phyloP scores from a whole-genome alignment of 371 early-diverging fungal species.

The Chytridium lagenaria region DNA sequence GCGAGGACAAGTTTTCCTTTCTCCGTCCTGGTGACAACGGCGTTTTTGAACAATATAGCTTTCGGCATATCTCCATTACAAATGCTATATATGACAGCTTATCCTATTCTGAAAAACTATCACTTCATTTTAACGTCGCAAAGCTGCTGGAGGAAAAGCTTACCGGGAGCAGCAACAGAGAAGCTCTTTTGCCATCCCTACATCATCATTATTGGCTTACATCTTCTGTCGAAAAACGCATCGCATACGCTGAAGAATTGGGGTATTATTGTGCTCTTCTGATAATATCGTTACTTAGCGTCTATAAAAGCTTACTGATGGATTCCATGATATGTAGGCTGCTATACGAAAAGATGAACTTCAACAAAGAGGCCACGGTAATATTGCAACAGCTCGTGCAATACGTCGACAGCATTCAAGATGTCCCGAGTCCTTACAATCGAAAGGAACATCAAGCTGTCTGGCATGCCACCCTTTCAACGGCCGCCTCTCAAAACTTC shows the following conservation, averaged over 20 bases:
- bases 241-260: not conserved
- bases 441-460: not conserved
- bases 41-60: not conserved
- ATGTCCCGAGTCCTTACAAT: not conserved
- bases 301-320: not conserved
- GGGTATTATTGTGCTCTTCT: not conserved
- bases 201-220: not conserved
- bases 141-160: not conserved
- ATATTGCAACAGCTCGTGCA: not conserved
- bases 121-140: not conserved
- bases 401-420: not conserved
- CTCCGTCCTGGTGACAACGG: not conserved
- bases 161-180: not conserved
- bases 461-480: not conserved
- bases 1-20: constrained; percentile 1
- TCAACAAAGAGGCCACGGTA: not conserved
- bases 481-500: not conserved
- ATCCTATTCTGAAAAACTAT: not conserved
- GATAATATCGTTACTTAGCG: not conserved
- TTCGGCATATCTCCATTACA: constrained; percentile 7
- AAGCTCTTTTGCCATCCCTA: not conserved
- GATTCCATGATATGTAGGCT: not conserved
- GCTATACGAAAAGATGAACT: not conserved
- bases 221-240: not conserved
- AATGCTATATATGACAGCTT: not conserved